Evolutionary conservation across 768 basidiomycete genomes (phyloP).

Genomic region (Hirschioporus abietinus): DNA sequence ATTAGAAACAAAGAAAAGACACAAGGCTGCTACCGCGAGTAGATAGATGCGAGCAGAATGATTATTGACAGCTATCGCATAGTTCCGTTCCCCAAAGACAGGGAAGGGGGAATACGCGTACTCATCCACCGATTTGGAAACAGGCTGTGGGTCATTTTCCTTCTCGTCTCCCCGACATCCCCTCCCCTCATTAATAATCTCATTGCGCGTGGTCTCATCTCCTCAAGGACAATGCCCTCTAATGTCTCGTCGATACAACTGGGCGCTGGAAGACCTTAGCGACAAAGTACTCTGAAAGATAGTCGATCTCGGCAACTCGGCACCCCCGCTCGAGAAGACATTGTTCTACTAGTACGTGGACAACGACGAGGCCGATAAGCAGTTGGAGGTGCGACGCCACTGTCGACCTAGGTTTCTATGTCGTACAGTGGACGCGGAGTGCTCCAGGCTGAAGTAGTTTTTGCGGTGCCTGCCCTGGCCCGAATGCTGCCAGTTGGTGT

Average conservation of each 20-base stretch:
- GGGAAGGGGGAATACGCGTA: not conserved
- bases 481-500: not conserved
- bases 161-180: not conserved
- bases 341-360: not conserved
- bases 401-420: not conserved
- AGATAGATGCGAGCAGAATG: too few species aligned
- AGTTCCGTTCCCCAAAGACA: too few species aligned
- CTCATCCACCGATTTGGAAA: not conserved
- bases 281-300: too few species aligned
- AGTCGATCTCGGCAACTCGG: too few species aligned
- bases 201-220: not conserved
- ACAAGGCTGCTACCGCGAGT: too few species aligned
- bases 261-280: too few species aligned
- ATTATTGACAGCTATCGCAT: too few species aligned
- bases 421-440: not conserved
- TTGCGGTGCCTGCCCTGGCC: not conserved
- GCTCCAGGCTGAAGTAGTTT: not conserved
- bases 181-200: not conserved
- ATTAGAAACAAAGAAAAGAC: too few species aligned
- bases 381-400: not conserved
- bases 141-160: not conserved
- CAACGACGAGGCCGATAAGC: not conserved
- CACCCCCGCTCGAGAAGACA: not conserved
- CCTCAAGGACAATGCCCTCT: not conserved
- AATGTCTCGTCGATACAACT: not conserved